phyloP scores from a whole-genome alignment of 2,329 filamentous ascomycete species.

The Exophiala xenobiotica region DNA sequence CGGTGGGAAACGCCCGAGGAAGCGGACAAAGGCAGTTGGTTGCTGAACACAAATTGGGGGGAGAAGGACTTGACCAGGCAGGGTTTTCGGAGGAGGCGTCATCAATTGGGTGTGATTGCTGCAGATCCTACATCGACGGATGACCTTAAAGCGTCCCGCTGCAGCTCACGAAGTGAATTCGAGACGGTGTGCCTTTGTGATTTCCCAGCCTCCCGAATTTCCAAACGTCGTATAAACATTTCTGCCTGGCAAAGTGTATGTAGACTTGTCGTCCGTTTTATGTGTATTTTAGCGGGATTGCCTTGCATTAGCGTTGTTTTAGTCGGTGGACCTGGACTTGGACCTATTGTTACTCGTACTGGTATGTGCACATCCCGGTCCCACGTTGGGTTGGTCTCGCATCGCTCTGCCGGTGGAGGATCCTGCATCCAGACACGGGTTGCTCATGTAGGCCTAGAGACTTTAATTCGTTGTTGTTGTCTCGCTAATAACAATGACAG shows the following conservation, averaged over 20 bases:
- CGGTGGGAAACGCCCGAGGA: background rate
- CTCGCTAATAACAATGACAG: background rate
- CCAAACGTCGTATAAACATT: conserved; percentile 18
- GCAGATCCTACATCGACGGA: conserved; percentile 1
- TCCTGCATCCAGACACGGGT: background rate
- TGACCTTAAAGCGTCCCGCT: background rate
- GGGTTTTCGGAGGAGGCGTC: background rate
- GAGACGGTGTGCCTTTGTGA: background rate
- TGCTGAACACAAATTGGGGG: background rate
- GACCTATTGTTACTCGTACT: no score
- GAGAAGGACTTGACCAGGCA: background rate
- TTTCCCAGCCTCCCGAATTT: conserved; percentile 21
- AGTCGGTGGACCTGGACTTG: background rate
- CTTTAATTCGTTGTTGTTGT: background rate
- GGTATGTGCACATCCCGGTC: no score
- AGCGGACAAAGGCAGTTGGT: background rate
- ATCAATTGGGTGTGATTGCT: background rate
- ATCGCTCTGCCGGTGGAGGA: no score
- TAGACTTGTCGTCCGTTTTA: conserved; percentile 24
- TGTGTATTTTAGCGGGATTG: background rate
- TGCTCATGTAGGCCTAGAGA: background rate
- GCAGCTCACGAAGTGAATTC: background rate
- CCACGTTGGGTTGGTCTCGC: no score
- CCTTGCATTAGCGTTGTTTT: background rate
- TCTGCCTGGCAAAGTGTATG: conserved; percentile 9